Evolutionary conservation across 179 eudicot species (phyloP).

Genomic region (Amaranthus tricolor): DNA sequence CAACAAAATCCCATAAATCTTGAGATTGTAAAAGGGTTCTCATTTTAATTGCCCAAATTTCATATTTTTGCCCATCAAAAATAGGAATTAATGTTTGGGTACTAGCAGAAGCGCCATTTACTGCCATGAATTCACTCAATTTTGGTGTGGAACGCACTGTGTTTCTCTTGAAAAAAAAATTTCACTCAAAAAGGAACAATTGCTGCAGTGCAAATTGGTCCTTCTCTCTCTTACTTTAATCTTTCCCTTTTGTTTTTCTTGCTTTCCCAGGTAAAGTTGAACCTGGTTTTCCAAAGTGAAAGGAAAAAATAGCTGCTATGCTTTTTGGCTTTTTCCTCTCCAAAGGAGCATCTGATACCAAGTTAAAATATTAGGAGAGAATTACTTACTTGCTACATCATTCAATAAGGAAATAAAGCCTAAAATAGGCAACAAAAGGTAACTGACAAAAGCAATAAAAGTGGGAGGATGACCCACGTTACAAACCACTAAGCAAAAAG

Average conservation of each 20-base stretch:
- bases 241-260: background rate
- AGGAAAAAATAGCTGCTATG: background rate
- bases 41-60: slow-evolving; percentile 1
- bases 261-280: no score
- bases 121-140: background rate
- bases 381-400: no score
- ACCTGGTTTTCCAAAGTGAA: background rate
- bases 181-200: no score
- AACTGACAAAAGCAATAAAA: no score
- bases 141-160: background rate
- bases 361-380: background rate
- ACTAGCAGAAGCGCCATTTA: background rate
- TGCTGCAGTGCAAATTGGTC: background rate
- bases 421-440: no score
- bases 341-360: background rate
- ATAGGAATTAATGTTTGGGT: background rate
- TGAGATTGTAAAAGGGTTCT: background rate
- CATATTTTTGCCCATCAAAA: slow-evolving; percentile 1
- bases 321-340: background rate
- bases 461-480: no score
- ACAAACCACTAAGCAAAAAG: no score
- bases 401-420: no score
- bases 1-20: background rate
- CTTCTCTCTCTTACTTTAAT: background rate
- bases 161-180: no score